These are phyloP conservation scores for Ceratobasidium sp. DNA, from an alignment of 1,284 basidiomycete genomes.

Conservation along the genomic window DNA sequence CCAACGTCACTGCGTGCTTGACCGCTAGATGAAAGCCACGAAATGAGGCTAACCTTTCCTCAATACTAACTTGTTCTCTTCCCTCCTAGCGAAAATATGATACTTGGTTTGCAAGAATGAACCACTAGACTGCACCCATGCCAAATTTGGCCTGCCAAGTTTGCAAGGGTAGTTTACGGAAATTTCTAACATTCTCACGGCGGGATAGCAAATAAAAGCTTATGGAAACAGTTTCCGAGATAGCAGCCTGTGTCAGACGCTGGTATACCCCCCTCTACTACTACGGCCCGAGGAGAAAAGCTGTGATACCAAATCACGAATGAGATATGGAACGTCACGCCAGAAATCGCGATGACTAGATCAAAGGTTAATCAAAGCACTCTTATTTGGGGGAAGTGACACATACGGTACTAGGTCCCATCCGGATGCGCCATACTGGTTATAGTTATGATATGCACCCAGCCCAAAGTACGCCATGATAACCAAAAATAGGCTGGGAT, in stretches of 20 bases:
- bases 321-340: conserved; percentile 86
- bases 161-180: background rate
- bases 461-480: conserved; percentile 76
- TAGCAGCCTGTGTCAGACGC: conserved; percentile 45
- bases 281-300: conserved; percentile 70
- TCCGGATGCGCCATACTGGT: conserved; percentile 83
- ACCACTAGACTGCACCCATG: too few relatives aligned
- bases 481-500: conserved; percentile 71
- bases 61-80: too few relatives aligned
- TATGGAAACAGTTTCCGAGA: background rate
- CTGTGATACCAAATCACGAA: conserved; percentile 79
- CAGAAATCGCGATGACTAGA: conserved; percentile 86
- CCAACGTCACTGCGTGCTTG: too few relatives aligned
- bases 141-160: background rate
- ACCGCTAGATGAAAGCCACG: too few relatives aligned
- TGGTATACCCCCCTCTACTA: conserved; percentile 50
- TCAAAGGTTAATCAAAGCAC: conserved; percentile 44
- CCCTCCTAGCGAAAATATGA: background rate
- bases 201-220: conserved; percentile 1
- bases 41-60: too few relatives aligned
- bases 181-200: background rate
- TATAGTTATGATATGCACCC: conserved; percentile 86
- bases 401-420: conserved; percentile 83
- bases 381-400: conserved; percentile 35
- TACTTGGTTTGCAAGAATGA: too few relatives aligned